These are phyloP conservation scores for Berberis vulgaris DNA, from an alignment of 164 flowering plant species.

Conservation along the genomic window DNA sequence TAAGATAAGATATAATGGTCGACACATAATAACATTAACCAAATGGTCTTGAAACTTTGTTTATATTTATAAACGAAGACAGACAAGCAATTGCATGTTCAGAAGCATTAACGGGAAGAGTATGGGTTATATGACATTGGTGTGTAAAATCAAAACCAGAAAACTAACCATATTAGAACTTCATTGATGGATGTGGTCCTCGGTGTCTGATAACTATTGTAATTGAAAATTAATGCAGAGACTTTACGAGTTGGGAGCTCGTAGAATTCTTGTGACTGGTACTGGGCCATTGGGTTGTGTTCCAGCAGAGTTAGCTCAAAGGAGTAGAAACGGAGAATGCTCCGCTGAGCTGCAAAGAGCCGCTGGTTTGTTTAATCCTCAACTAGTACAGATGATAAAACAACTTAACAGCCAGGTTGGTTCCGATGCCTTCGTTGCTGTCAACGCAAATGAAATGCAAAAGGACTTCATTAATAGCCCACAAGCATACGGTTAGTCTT, in stretches of 20 bases:
- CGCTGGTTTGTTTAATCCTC: conserved; percentile 49
- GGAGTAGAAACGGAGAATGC: conserved; percentile 50
- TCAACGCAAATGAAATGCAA: conserved; percentile 35
- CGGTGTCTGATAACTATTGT: too few relatives aligned
- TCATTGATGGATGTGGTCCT: too few relatives aligned
- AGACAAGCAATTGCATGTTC: too few relatives aligned
- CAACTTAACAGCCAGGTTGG: conserved; percentile 47
- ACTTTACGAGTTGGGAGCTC: conserved; percentile 53
- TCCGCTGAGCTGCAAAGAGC: conserved; percentile 43
- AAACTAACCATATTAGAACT: too few relatives aligned
- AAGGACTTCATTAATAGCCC: conserved; percentile 51
- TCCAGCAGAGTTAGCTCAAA: conserved; percentile 49
- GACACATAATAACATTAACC: too few relatives aligned
- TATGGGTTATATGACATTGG: too few relatives aligned
- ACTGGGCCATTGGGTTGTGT: conserved; percentile 84
- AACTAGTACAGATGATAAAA: conserved; percentile 32
- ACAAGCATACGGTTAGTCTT: conserved; percentile 35
- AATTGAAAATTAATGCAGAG: conserved; percentile 30
- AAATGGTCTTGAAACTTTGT: too few relatives aligned
- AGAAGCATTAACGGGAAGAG: too few relatives aligned
- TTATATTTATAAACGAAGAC: too few relatives aligned
- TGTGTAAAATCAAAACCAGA: too few relatives aligned
- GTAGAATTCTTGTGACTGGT: conserved; percentile 75
- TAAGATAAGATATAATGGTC: too few relatives aligned
- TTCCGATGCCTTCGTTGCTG: conserved; percentile 35